phyloP scores from a whole-genome alignment of 179 eudicot genomes.

The Beta corolliflora region DNA sequence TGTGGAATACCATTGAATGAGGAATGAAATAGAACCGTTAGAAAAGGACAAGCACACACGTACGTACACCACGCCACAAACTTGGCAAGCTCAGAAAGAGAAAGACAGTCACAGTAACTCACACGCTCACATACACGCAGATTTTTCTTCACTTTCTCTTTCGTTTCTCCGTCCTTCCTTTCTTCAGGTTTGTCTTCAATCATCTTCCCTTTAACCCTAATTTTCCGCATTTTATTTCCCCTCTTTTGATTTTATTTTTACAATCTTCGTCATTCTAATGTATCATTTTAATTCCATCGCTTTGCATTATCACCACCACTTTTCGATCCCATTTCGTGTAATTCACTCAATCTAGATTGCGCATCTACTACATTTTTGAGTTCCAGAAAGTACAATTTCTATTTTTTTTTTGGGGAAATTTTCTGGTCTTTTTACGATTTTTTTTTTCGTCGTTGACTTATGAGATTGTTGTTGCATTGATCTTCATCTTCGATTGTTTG shows the following conservation, averaged over 20 bases:
- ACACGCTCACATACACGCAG: background rate
- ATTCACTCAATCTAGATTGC: background rate
- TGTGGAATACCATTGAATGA: background rate
- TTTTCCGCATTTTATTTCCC: background rate
- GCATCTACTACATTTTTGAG: background rate
- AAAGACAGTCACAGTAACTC: background rate
- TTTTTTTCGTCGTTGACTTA: constrained; percentile 1
- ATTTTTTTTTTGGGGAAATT: background rate
- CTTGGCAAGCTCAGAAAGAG: too few relatives aligned
- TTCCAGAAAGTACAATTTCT: background rate
- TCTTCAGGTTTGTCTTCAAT: constrained; percentile 17
- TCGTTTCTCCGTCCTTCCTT: constrained; percentile 2
- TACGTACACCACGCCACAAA: background rate
- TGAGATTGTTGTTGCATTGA: constrained; percentile 10
- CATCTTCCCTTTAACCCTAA: constrained; percentile 13
- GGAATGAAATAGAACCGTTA: background rate
- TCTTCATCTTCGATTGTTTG: background rate
- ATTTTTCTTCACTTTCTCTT: background rate
- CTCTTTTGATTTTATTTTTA: background rate
- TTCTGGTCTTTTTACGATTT: background rate
- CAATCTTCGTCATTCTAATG: background rate
- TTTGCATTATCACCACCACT: background rate
- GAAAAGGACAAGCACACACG: constrained; percentile 12
- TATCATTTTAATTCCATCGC: background rate
- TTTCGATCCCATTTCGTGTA: constrained; percentile 18